Evolutionary conservation across 208 protist genomes (phyloP).

Genomic region (Trypanosoma conorhini): DNA sequence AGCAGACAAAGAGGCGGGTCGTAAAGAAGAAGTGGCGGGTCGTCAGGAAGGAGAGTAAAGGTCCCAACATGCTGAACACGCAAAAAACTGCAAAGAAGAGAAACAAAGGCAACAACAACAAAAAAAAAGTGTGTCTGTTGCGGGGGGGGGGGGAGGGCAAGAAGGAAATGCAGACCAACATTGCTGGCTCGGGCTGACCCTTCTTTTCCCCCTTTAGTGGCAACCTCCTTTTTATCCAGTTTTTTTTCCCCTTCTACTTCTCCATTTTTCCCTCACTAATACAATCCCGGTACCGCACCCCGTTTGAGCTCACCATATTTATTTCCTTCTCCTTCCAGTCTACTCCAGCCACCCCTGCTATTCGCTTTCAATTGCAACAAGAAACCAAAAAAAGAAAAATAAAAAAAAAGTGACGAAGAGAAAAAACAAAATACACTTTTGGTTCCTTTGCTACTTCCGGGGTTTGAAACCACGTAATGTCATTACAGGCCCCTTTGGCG

Average conservation of each 20-base stretch:
- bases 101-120: background rate
- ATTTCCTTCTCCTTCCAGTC: background rate
- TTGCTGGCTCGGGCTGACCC: background rate
- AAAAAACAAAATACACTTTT: conserved; percentile 21
- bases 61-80: background rate
- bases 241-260: background rate
- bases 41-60: background rate
- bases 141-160: too few species aligned
- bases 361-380: background rate
- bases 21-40: background rate
- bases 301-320: background rate
- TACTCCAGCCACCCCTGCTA: too few species aligned
- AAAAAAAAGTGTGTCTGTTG: too few species aligned
- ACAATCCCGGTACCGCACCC: background rate
- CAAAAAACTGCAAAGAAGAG: background rate
- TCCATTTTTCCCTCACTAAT: background rate
- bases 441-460: background rate
- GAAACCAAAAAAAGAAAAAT: conserved; percentile 7
- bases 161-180: background rate
- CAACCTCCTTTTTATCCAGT: background rate
- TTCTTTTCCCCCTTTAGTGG: background rate
- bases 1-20: background rate
- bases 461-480: background rate
- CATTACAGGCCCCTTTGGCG: background rate
- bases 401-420: background rate